Percentiles rank a stretch among this genome's conserved stretches.
phyloP scores from a whole-genome alignment of 305 asterid species.

The Solanum chacoense region DNA sequence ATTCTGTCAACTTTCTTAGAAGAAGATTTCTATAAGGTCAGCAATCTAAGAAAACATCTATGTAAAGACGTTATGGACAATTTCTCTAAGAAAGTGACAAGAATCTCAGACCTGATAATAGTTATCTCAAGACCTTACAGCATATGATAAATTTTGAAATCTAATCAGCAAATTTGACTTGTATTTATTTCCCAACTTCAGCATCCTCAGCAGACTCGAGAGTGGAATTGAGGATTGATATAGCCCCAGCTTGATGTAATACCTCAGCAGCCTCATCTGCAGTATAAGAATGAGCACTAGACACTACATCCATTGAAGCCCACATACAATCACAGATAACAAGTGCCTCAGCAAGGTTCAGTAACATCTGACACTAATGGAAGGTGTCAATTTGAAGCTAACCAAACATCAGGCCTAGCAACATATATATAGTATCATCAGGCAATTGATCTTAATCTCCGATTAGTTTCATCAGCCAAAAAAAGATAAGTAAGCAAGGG shows the following conservation, averaged over 20 bases:
- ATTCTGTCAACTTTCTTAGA: background rate
- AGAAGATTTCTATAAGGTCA: background rate
- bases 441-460: background rate
- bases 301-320: background rate
- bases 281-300: background rate
- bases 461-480: background rate
- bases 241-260: slow-evolving; percentile 58
- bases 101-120: background rate
- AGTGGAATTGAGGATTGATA: slow-evolving; percentile 34
- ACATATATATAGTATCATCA: background rate
- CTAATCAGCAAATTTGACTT: slow-evolving; percentile 42
- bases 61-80: background rate
- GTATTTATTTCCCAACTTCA: slow-evolving; percentile 48
- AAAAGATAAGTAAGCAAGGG: background rate
- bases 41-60: background rate
- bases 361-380: background rate
- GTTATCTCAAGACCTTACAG: slow-evolving; percentile 10
- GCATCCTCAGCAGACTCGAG: slow-evolving; percentile 43
- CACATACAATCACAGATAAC: background rate
- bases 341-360: background rate
- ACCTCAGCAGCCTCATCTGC: slow-evolving; percentile 23
- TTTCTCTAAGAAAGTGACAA: background rate
- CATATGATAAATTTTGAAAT: slow-evolving; percentile 30
- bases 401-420: background rate
- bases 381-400: background rate